Base-by-base conservation (phyloP, 768 basidiomycete species). In the Sutorius australiensis region DNA sequence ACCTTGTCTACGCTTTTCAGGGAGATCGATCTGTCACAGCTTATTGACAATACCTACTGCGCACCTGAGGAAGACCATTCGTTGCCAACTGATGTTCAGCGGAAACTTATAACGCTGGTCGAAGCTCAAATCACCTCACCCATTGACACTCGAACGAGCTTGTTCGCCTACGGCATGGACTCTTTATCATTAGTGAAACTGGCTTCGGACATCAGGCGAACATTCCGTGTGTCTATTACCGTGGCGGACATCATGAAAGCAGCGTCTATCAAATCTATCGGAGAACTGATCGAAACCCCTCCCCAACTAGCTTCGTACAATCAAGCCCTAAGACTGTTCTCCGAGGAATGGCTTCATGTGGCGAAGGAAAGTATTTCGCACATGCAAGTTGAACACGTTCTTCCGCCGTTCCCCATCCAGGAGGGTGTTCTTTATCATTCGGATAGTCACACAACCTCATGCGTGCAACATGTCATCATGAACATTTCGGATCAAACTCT, bases 401-500 rank as follows among this genome's bases (percentile, higher is more conserved):
- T 77, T 21, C 77, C 78, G 17, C 66, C 78, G 28, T 76, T 78
- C 48, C 66, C 77, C 17, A 66, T 78, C 13, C 78, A 79, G 53
- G 77, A 77, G 61, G 78, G 78, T 19, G 72, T 79, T 16, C 59
- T 79, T 46, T 71, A 73, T 45, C 69, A 73, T 33, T 75, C 77
- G 5, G 67, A 67, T 31, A 67, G 69, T n/a, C 54, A 64, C 24
- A 64, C 68, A 37, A 65, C 67, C 1, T 67, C 76, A 48, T 78
- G 76, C 57, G 74, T 79, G 11, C 77, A 79, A 47, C 77, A 78
- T 56, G 63, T 77, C 36, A 52, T 77, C 3, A 51, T 77, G 50
- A 55, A 59, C 13, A 60, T 72, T 45, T 59, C 66, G 14, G 46
- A 54, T 7, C 51, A 53, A 21, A 54, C 58, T 0, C 62, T 67